These are phyloP conservation scores for Calonectria hawksworthii DNA, from an alignment of 2,329 filamentous ascomycete genomes.

Conservation along the genomic window DNA sequence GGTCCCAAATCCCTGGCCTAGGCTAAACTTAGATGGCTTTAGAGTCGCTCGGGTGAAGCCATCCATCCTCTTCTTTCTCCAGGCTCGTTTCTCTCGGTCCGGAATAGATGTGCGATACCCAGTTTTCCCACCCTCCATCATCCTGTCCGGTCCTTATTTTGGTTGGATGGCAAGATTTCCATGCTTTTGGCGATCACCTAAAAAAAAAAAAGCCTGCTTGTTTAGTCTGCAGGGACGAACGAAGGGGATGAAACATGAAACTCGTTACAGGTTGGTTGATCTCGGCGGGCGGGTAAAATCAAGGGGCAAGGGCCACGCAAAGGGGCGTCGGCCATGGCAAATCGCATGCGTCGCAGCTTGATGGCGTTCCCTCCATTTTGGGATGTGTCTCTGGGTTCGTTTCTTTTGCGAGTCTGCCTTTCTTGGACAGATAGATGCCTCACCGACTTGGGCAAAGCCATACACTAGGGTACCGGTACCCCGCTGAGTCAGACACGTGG, in stretches of 20 bases:
- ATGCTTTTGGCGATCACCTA: background rate
- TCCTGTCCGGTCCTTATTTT: background rate
- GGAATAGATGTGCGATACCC: background rate
- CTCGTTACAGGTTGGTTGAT: conserved; percentile 24
- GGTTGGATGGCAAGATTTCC: conserved; percentile 3
- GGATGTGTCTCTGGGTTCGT: background rate
- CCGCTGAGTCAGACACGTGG: conserved; percentile 28
- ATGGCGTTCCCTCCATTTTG: conserved; percentile 13
- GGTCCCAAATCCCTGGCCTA: background rate
- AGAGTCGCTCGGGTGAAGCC: conserved; percentile 16
- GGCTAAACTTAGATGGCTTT: conserved; percentile 10
- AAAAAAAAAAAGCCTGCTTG: background rate
- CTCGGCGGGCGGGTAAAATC: conserved; percentile 1
- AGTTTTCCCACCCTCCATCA: background rate
- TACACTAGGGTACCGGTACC: background rate
- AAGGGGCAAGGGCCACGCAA: background rate
- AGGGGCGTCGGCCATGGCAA: background rate
- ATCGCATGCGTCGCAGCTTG: conserved; percentile 24
- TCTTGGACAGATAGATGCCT: conserved; percentile 5
- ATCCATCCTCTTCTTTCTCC: background rate
- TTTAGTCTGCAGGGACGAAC: background rate
- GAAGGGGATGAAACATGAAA: conserved; percentile 42
- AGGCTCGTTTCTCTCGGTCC: background rate
- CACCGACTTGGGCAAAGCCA: background rate
- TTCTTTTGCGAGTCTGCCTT: background rate